These are phyloP conservation scores for Phyllostachys edulis DNA, from an alignment of 176 grass and related monocot genomes.

Conservation along the genomic window DNA sequence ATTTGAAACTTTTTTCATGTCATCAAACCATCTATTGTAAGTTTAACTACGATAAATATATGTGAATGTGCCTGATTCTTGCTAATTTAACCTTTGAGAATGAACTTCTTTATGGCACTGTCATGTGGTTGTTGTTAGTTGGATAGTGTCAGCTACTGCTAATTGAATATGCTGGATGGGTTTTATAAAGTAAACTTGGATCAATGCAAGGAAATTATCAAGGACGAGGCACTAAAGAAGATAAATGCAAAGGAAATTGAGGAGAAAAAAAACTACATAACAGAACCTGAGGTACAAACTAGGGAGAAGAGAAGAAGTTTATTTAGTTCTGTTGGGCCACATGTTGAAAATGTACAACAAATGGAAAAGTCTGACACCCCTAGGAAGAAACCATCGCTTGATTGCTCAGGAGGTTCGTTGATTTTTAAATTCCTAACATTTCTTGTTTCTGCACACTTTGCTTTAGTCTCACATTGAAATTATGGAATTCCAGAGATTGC, in stretches of 20 bases:
- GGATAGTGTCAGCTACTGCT: no score
- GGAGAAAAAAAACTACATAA: slow-evolving; percentile 32
- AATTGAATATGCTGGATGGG: no score
- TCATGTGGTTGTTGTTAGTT: no score
- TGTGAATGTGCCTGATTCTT: no score
- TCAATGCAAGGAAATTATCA: slow-evolving; percentile 41
- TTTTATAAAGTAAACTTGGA: no score
- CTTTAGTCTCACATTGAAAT: background rate
- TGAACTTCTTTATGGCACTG: no score
- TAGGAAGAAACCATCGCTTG: slow-evolving; percentile 12
- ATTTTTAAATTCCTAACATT: slow-evolving; percentile 10
- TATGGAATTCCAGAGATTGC: slow-evolving; percentile 34
- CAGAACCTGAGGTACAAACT: slow-evolving; percentile 35
- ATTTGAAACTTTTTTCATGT: no score
- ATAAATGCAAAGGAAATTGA: slow-evolving; percentile 60
- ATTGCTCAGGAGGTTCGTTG: slow-evolving; percentile 28
- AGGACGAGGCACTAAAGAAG: slow-evolving; percentile 48
- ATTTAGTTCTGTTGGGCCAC: slow-evolving; percentile 44
- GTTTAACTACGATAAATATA: no score
- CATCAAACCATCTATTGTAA: no score
- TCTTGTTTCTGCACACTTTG: slow-evolving; percentile 14
- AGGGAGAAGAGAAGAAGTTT: slow-evolving; percentile 56
- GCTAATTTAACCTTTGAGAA: no score
- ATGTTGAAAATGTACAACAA: slow-evolving; percentile 31
- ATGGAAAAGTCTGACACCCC: slow-evolving; percentile 31